Conservation (phyloP, 1,284 basidiomycete species). For the Blastosporella zonata region DNA sequence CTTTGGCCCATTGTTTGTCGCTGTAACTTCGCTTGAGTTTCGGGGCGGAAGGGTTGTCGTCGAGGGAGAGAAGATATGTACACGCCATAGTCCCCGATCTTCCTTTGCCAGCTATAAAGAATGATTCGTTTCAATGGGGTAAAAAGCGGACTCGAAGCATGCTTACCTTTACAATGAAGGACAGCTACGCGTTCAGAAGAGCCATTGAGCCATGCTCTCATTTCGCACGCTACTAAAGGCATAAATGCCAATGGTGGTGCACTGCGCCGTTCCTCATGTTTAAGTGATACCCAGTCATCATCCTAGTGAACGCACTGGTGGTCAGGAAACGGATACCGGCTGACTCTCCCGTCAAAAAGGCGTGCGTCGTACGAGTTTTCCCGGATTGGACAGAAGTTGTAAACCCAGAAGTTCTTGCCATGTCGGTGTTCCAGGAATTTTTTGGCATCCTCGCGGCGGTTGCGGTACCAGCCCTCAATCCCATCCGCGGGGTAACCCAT, state of each 20-base stretch:
- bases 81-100: conserved; percentile 82
- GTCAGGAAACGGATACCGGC: conserved; percentile 86
- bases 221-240: conserved; percentile 75
- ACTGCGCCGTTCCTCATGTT: conserved; percentile 31
- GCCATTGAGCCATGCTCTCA: conserved; percentile 73
- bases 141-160: no score
- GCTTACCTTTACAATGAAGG: conserved; percentile 83
- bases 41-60: conserved; percentile 45
- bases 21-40: conserved; percentile 46
- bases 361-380: conserved; percentile 67
- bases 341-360: conserved; percentile 70
- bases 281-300: not conserved
- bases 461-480: conserved; percentile 79
- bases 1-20: conserved; percentile 45
- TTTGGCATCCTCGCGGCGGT: conserved; percentile 74
- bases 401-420: conserved; percentile 74
- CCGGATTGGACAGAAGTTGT: conserved; percentile 82
- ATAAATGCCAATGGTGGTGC: conserved; percentile 83
- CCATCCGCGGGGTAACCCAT: conserved; percentile 89
- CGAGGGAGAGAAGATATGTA: conserved; percentile 69
- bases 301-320: conserved; percentile 60
- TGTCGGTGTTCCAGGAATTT: conserved; percentile 76
- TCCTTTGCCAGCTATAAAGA: conserved; percentile 66
- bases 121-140: not conserved
- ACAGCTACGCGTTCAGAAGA: conserved; percentile 74